Evolutionary conservation across 2,329 filamentous ascomycete genomes (phyloP), one percentile per base, ranked within the genome.

Genomic region (Fusarium palustre): DNA sequence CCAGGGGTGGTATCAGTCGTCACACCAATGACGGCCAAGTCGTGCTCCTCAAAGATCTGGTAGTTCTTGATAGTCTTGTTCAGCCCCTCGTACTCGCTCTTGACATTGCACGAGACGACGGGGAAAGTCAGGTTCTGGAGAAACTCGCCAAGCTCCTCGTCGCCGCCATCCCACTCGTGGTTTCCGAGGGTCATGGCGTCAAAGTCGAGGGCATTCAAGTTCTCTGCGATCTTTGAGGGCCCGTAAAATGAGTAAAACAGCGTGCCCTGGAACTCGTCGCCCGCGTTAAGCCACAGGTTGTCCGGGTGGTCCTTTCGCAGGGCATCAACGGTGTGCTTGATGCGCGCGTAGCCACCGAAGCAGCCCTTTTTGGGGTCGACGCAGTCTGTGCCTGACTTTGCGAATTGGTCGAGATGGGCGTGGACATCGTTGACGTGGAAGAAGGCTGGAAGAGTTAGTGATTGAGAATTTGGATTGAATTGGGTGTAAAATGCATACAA

Each of bases 371-470:
- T 77, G 1, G 87, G 84, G 28, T 82, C 78, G 0, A 82, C 85
- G 79, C 89, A 91, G 78, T 90, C 88, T 13, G 87, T 86, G 56
- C 89, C 89, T 0, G 86, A 87, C 16, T 84, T 83, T 30, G 84
- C 81, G 77, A 87, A 91, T 76, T 91, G 79, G 74, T 91, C 88
- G 20, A 91, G 80, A 74, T 91, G 89, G 16, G 89, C 85, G 75
- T 91, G 89, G 16, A 91, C 87, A 74, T 91, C 89, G 74, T 91
- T 91, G 81, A 91, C 84, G 76, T 91, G 89, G 79, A 90, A 90
- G 79, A 91, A 90, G 9, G 88, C 81, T 83, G 10, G 8, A 7
- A 6, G 22, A 10, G 34, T 52, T 20, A 52, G 48, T 39, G 24
- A 52, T 8, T 16, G 10, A 25, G 36, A 18, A n/a, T 8, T 16